Conservation (phyloP, 805 yeast genomes). For the Suhomyces faveliae region DNA sequence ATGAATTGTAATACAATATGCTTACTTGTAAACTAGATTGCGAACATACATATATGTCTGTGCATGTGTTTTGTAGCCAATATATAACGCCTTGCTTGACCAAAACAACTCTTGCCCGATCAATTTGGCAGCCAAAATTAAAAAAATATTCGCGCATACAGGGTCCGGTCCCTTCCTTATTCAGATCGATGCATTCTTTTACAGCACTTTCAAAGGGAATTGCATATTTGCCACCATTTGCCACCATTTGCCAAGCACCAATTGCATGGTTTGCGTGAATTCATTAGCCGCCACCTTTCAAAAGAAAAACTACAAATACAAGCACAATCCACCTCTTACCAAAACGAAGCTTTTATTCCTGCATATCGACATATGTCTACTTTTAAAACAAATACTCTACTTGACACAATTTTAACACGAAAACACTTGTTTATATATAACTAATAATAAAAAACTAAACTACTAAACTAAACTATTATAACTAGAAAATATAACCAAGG, state of each 20-base stretch:
- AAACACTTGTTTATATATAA: conserved; percentile 1
- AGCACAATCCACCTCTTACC: no score
- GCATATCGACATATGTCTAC: not conserved
- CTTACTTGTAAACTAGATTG: not conserved
- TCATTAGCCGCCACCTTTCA: not conserved
- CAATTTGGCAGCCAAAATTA: not conserved
- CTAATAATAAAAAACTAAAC: conserved; percentile 3
- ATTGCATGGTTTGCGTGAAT: not conserved
- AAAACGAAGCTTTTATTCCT: not conserved
- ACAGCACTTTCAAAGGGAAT: not conserved
- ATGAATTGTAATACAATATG: not conserved
- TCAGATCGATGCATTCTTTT: not conserved
- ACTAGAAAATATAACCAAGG: not conserved
- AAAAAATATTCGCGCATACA: not conserved
- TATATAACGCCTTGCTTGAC: not conserved
- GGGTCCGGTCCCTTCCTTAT: not conserved
- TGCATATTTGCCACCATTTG: no score
- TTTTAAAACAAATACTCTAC: not conserved
- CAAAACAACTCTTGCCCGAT: not conserved
- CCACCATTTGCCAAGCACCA: not conserved
- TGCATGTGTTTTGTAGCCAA: not conserved
- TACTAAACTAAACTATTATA: conserved; percentile 4
- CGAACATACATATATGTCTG: not conserved
- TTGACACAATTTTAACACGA: not conserved
- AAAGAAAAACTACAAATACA: not conserved